Conservation (phyloP, 139 green algal genomes). For the Desmodesmus armatus region DNA sequence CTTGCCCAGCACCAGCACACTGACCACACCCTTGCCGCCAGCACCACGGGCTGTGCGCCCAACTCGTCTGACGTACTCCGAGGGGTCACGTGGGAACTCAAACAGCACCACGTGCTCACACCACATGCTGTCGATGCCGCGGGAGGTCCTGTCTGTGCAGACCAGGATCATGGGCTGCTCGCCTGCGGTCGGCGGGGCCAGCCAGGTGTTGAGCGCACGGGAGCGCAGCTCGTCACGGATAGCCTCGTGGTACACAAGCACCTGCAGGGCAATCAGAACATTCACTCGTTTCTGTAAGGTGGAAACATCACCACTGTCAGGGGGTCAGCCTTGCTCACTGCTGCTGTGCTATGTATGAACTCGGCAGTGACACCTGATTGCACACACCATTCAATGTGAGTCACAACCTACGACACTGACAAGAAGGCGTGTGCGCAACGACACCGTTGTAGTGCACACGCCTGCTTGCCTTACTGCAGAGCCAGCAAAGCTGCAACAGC, state of each 20-base stretch:
- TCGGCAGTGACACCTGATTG: too few relatives aligned
- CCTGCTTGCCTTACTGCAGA: too few relatives aligned
- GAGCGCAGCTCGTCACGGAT: slow-evolving; percentile 68
- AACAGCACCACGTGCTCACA: slow-evolving; percentile 95
- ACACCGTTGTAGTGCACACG: too few relatives aligned
- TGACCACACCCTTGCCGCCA: slow-evolving; percentile 79
- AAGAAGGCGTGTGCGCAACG: too few relatives aligned
- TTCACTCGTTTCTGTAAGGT: too few relatives aligned
- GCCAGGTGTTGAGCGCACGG: slow-evolving; percentile 73
- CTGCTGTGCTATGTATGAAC: too few relatives aligned
- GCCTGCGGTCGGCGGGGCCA: slow-evolving; percentile 39
- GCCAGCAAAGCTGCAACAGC: too few relatives aligned
- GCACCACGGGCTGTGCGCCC: slow-evolving; percentile 90
- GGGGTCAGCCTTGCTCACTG: too few relatives aligned
- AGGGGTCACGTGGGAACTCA: slow-evolving; percentile 96
- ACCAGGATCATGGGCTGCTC: slow-evolving; percentile 69
- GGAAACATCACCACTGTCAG: too few relatives aligned
- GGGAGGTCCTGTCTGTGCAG: slow-evolving; percentile 74
- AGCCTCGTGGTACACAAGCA: slow-evolving; percentile 91
- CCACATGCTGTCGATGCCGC: slow-evolving; percentile 81
- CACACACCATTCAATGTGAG: too few relatives aligned
- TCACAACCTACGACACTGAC: too few relatives aligned
- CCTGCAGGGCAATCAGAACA: too few relatives aligned
- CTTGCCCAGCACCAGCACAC: slow-evolving; percentile 85
- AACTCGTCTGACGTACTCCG: slow-evolving; percentile 93